A percentile compares a stretch with the other conserved stretches of the same genome.
phyloP scores from a whole-genome alignment of 331 rosid species.

The Pyracantha coccinea region DNA sequence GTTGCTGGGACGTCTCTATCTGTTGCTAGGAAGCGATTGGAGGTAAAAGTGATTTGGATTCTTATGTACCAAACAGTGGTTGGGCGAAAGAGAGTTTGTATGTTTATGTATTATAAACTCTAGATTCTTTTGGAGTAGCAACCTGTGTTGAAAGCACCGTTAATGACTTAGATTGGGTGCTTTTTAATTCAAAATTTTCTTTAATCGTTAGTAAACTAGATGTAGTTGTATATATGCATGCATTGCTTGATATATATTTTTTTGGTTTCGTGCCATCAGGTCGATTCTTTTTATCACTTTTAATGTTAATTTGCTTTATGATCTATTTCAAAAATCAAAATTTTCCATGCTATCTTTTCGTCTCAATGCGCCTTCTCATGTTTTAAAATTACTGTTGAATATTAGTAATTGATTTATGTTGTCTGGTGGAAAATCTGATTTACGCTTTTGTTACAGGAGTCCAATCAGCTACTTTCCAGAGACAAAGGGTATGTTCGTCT shows the following conservation, averaged over 20 bases:
- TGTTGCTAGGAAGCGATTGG: slow-evolving; percentile 60
- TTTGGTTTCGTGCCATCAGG: neutral
- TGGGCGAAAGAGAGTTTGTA: neutral
- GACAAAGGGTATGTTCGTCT: slow-evolving; percentile 59
- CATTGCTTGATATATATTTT: neutral
- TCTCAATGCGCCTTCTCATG: neutral
- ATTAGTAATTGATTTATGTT: neutral
- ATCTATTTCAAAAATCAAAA: neutral
- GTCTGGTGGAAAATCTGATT: slow-evolving; percentile 18
- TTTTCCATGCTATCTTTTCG: neutral
- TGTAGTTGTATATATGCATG: neutral
- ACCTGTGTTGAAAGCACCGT: neutral
- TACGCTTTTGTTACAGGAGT: slow-evolving; percentile 42
- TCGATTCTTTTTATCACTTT: neutral
- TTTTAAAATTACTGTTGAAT: neutral
- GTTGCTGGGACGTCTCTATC: slow-evolving; percentile 79
- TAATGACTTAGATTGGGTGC: neutral
- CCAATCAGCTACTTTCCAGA: slow-evolving; percentile 46
- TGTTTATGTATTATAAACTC: neutral
- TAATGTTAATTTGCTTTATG: neutral
- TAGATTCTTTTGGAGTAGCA: neutral
- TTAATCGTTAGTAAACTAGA: neutral
- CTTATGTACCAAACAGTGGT: neutral
- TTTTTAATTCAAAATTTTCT: neutral
- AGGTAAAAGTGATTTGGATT: slow-evolving; percentile 37